Evolutionary conservation across 306 rosid genomes (phyloP), one percentile per base, ranked within the genome.

Genomic region (Quercus gilva): DNA sequence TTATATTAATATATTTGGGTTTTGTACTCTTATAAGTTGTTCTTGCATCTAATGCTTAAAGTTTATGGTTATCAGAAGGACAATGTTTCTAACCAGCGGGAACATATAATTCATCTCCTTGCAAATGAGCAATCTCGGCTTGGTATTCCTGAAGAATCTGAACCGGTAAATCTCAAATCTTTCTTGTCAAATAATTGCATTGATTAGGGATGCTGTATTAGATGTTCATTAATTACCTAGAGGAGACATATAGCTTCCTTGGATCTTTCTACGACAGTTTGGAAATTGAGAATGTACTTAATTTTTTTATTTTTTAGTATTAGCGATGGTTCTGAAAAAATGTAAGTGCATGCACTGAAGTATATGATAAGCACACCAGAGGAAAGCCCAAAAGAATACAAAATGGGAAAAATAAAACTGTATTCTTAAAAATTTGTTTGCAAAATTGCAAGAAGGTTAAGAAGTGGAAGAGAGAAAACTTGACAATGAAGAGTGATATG

Each of bases 81-180:
- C 79, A 94, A 90, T 78, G 91, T 92, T 43, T 90, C 94, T 70
- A 94, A 94, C 82, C 99, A 94, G 88, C 94, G 91, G 0, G 99
- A 94, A 80, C 95, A 94, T 77, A 74, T 91, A 45, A 90, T 91
- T 83, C 95, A 91, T 86, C 94, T 94, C 58, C 97, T 94, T 83
- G 94, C 97, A 25, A 94, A 94, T 64, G 97, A 88, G 87, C 99
- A 94, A 76, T 91, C 97, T 76, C 97, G 86, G 73, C 94, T 92
- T 82, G 82, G 86, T 83, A 82, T 86, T 80, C 95, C 89, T 76
- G 95, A 87, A 33, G 92, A 67, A 80, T 79, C 84, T 7, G 99
- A 91, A 67, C 94, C 97, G 43, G 99, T 94, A 87, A 78, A 93
- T 86, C 49, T 58, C 73, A 11, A n/a, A 52, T 31, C 77, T 35